Evolutionary conservation across 495 filamentous ascomycete species (phyloP), one percentile per base, ranked within the genome.

Genomic region (Pyronema domesticum): DNA sequence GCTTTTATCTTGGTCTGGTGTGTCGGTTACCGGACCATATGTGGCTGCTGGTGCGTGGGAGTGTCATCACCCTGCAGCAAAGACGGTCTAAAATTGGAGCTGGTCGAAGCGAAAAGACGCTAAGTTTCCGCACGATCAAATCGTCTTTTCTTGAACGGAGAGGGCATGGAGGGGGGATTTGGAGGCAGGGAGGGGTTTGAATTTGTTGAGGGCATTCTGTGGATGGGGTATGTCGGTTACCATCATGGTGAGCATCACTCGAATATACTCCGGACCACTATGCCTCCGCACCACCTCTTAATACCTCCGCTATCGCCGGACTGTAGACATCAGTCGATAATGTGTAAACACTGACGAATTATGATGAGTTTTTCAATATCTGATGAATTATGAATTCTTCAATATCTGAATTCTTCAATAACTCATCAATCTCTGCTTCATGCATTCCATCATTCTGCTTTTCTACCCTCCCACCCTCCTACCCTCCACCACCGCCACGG

Each of bases 11-110:
- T 17, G 55, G 45, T 58, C 34, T 55, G 35, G 36, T 48, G 60
- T 37, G 57, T 63, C 52, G 47, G 58, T 58, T 58, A 46, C 60
- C 47, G 57, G 52, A 37, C 60, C 35, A 49, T 57, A 63, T 56
- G 60, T 62, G 60, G 60, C 60, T 63, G 60, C 43, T 58, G 62
- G 59, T 51, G 58, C 56, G 60, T 57, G 47, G 19, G 47, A 13
- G 30, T 55, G 60, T 63, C 60, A 61, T 63, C 60, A 63, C 60
- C 60, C 60, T 59, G 60, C 60, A 60, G 59, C 57, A 54, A 62
- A 19, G 62, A 55, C 60, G 63, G 60, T 59, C 60, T 63, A 63
- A 63, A 63, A 63, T 63, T 63, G 60, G 60, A 53, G 55, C 60
- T 50, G 47, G 47, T 36, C 55, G 60, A 63, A 63, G 60, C 60